Conservation (phyloP, 2,329 filamentous ascomycete genomes). For the Colletotrichum sp. region DNA sequence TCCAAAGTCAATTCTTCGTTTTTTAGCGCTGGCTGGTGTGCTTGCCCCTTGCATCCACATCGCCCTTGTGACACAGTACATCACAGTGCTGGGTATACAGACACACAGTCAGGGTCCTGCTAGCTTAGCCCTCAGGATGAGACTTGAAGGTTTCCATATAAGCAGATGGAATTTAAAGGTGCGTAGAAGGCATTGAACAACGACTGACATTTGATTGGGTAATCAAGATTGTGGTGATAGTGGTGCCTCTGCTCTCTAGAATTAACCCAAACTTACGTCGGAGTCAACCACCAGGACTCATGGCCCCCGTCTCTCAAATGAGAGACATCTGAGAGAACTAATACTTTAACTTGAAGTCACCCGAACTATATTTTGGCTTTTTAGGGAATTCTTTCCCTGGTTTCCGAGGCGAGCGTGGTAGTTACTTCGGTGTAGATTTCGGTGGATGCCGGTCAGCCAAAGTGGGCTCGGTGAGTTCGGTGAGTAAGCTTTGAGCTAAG, state of each 20-base stretch:
- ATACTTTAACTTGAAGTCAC: fast-evolving
- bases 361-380: not conserved
- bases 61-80: not conserved
- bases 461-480: not conserved
- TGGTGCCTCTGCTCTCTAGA: not conserved
- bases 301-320: not conserved
- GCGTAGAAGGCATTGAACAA: not conserved
- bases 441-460: not conserved
- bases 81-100: not conserved
- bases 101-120: fast-evolving
- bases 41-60: not conserved
- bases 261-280: not conserved
- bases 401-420: not conserved
- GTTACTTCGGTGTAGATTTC: not conserved
- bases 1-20: not conserved
- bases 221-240: not conserved
- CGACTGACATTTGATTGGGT: not conserved
- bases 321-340: not conserved
- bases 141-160: not conserved
- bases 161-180: not conserved
- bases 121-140: not conserved
- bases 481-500: not conserved
- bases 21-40: not conserved
- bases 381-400: not conserved
- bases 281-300: not conserved